Evolutionary conservation across 495 filamentous ascomycete genomes (phyloP).

Genomic region (Penicillium pulvis): DNA sequence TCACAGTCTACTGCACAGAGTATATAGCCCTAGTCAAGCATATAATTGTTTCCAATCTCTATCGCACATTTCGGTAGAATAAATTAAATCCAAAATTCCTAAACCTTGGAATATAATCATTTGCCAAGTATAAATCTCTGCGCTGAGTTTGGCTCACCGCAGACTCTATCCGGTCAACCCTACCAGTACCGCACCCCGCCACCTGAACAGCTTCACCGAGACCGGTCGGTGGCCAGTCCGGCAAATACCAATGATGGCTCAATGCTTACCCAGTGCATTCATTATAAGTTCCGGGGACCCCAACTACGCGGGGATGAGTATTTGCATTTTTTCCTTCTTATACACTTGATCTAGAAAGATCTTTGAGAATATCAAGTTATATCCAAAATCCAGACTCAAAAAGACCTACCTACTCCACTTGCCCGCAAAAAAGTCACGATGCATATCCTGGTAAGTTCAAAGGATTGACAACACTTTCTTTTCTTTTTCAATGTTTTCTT

Average conservation of each 20-base stretch:
- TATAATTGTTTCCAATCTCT: no score
- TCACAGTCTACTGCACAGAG: neutral
- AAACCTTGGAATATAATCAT: neutral
- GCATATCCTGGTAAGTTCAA: conserved; percentile 50
- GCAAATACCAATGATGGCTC: conserved; percentile 23
- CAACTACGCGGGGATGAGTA: conserved; percentile 4
- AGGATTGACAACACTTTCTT: conserved; percentile 13
- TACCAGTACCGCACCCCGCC: conserved; percentile 22
- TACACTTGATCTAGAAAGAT: neutral
- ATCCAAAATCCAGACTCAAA: neutral
- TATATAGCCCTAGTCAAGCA: neutral
- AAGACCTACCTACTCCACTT: neutral
- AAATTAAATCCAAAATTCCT: neutral
- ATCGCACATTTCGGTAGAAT: no score
- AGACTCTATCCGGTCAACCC: conserved; percentile 43
- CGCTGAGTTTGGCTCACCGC: conserved; percentile 37
- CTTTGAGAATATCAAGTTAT: neutral
- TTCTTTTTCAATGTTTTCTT: neutral
- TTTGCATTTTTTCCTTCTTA: neutral
- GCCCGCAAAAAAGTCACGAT: conserved; percentile 24
- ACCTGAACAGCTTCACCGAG: conserved; percentile 10
- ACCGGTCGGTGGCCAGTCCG: conserved; percentile 6
- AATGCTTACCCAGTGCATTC: conserved; percentile 22
- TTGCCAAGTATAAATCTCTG: conserved; percentile 5
- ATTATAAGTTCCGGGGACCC: conserved; percentile 20